Conservation (phyloP, 2,329 filamentous ascomycete genomes). For the Cladosporium velox region DNA sequence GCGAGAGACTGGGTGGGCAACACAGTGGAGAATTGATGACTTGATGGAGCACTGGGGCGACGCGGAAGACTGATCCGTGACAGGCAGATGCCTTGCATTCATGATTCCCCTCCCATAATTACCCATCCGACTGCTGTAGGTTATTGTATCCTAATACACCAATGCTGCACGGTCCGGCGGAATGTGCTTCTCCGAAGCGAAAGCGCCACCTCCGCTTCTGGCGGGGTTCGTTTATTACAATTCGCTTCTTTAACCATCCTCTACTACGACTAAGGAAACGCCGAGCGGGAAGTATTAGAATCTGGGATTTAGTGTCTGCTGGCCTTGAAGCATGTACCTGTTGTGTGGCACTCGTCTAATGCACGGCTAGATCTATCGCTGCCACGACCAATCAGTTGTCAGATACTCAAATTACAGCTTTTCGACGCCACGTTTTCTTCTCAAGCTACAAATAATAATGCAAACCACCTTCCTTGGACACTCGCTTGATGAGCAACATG, state of each 20-base stretch:
- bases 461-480: neutral
- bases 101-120: neutral
- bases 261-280: neutral
- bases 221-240: neutral
- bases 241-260: neutral
- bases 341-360: neutral
- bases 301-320: neutral
- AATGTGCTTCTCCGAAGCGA: neutral
- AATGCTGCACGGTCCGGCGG: slow-evolving; percentile 5
- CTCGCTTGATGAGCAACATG: neutral
- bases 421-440: neutral
- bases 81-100: neutral
- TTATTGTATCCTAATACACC: neutral
- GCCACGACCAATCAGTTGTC: neutral
- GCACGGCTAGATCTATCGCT: neutral
- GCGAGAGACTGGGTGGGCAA: slow-evolving; percentile 53
- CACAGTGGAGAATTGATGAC: slow-evolving; percentile 54
- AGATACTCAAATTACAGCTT: neutral
- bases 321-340: neutral
- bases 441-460: neutral
- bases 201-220: neutral
- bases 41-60: slow-evolving; percentile 53
- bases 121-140: neutral
- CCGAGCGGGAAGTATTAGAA: neutral
- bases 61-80: slow-evolving; percentile 19